Evolutionary conservation across 2,329 filamentous ascomycete species (phyloP).

Genomic region (Paracorniculantispora psalliotae): DNA sequence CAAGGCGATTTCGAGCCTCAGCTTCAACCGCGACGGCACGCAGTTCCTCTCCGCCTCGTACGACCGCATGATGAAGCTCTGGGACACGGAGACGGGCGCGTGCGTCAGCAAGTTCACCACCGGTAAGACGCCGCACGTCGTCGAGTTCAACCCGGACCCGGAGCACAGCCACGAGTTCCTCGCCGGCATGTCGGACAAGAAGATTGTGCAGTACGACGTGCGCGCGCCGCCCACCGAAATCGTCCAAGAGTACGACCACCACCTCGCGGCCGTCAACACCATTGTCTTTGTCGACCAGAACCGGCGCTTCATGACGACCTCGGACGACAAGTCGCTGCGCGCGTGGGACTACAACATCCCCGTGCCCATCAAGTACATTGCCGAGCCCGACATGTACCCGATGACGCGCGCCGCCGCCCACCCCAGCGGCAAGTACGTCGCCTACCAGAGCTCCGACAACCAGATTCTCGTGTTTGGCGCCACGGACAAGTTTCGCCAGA

Average conservation of each 20-base stretch:
- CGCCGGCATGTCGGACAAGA: conserved; percentile 97
- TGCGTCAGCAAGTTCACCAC: conserved; percentile 87
- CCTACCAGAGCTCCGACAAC: conserved; percentile 91
- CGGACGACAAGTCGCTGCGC: conserved; percentile 90
- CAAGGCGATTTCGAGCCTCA: conserved; percentile 84
- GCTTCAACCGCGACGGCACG: conserved; percentile 76
- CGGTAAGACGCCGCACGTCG: conserved; percentile 90
- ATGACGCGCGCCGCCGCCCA: conserved; percentile 83
- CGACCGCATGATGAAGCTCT: conserved; percentile 93
- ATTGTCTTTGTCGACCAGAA: conserved; percentile 94
- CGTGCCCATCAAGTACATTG: conserved; percentile 96
- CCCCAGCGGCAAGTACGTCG: conserved; percentile 88
- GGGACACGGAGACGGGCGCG: conserved; percentile 93
- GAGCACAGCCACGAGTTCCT: conserved; percentile 84
- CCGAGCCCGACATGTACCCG: conserved; percentile 96
- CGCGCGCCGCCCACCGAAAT: conserved; percentile 66
- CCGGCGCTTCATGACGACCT: conserved; percentile 94
- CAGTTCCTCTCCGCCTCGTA: conserved; percentile 90
- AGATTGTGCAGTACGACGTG: conserved; percentile 95
- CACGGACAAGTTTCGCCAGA: conserved; percentile 93
- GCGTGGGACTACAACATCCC: conserved; percentile 99
- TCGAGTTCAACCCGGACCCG: conserved; percentile 82
- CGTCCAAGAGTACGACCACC: conserved; percentile 97
- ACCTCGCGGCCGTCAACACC: conserved; percentile 95
- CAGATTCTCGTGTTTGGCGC: conserved; percentile 94